These are phyloP conservation scores for Coriolopsis trogii DNA, from an alignment of 1,284 basidiomycete species.

Conservation along the genomic window DNA sequence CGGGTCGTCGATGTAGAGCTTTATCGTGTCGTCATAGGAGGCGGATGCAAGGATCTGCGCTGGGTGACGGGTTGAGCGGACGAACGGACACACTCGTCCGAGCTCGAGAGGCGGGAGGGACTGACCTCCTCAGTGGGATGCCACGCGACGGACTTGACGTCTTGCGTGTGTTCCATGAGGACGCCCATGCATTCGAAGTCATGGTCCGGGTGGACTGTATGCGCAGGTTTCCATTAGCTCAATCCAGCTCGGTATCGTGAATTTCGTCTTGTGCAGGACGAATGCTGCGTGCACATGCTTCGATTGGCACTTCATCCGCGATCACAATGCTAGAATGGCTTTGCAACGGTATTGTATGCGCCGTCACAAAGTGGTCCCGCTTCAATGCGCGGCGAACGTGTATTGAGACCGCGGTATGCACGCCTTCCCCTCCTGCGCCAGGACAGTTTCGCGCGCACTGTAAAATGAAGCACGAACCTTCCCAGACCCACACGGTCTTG, in stretches of 20 bases:
- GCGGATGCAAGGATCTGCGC: conserved; percentile 90
- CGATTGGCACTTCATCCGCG: too few relatives aligned
- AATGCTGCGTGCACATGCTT: too few relatives aligned
- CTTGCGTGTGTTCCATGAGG: conserved; percentile 96
- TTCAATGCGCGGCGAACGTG: too few relatives aligned
- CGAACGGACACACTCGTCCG: too few relatives aligned
- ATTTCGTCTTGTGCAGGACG: too few relatives aligned
- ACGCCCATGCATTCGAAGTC: conserved; percentile 97
- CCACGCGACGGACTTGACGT: conserved; percentile 96
- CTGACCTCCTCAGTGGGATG: conserved; percentile 92
- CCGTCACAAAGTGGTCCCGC: too few relatives aligned
- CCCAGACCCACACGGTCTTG: conserved; percentile 99
- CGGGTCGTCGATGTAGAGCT: conserved; percentile 93
- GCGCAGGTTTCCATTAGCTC: too few relatives aligned
- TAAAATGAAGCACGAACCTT: conserved; percentile 81
- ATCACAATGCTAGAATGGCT: too few relatives aligned
- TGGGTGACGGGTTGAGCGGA: conserved; percentile 27
- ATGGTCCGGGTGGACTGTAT: conserved; percentile 87
- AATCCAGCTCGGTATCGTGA: too few relatives aligned
- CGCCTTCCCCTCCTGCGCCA: neutral
- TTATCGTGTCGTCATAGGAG: conserved; percentile 97
- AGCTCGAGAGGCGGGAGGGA: conserved; percentile 3
- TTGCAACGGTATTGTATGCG: too few relatives aligned
- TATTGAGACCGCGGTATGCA: too few relatives aligned
- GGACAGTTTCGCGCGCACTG: too few relatives aligned